Evolutionary conservation across 2,329 filamentous ascomycete species (phyloP), one percentile per base, ranked within the genome.

Genomic region (Epichloe typhina): DNA sequence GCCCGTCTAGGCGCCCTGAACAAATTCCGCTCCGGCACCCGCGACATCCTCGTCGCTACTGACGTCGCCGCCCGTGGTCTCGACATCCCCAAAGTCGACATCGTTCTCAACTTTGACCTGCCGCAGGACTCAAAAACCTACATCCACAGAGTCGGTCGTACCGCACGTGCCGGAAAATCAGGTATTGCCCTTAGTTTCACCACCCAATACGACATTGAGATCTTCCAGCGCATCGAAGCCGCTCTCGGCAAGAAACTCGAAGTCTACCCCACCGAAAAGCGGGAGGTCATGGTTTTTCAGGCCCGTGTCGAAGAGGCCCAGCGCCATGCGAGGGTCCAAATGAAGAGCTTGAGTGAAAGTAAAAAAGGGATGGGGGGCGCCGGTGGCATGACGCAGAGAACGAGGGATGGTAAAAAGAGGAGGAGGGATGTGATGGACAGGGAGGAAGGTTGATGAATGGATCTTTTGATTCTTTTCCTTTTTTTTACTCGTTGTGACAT

Each of bases 41-140:
- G 89, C 41, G 82, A 94, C 57, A 91, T 98, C 39, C 78, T 98
- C 4, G 86, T 96, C 3, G 89, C 89, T 11, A 96, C 90, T 0
- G 90, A 96, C 64, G 88, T 96, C n/a, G 90, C 90, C 1, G 87
- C 90, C 1, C 83, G 90, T 64, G 91, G 90, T 74, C 75, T 96
- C 6, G 90, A 96, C 72, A 95, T 96, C 45, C 89, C 89, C 12
- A 84, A 81, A n/a, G 89, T 96, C 12, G 88, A 95, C 57, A 71
- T 91, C 0, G 87, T 96, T 2, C 66, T 95, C 57, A 95, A 95
- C 68, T 86, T 83, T 57, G 89, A 95, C 61, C 69, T 95, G 2
- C 88, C 89, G 0, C 78, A 82, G 31, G 88, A 94, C 66, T 86
- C 80, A 59, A 95, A 95, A 68, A 95, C 89, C 0, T 95, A 95